Evolutionary conservation across 352 stramenopile species (phyloP).

Genomic region (Globisporangium canariense): DNA sequence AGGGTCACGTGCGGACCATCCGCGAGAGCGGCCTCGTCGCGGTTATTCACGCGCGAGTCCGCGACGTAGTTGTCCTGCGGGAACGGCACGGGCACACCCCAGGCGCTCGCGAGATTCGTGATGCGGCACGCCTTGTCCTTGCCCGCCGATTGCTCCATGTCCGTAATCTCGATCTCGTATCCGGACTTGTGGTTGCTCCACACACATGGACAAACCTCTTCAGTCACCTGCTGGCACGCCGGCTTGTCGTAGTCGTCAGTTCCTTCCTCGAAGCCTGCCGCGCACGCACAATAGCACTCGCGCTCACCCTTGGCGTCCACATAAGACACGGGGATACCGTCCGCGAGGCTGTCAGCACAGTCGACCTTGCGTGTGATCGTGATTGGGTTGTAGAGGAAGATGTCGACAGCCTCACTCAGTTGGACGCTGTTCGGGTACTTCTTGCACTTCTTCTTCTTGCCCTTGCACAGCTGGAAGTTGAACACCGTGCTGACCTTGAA

Average conservation of each 20-base stretch:
- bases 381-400: constrained; percentile 72
- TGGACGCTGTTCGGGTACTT: constrained; percentile 34
- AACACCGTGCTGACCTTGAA: background rate
- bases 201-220: constrained; percentile 37
- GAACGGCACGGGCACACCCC: constrained; percentile 40
- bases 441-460: constrained; percentile 16
- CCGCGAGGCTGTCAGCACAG: constrained; percentile 27
- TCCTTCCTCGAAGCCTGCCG: constrained; percentile 28
- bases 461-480: constrained; percentile 23
- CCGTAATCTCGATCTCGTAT: constrained; percentile 13
- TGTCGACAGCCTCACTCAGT: constrained; percentile 30
- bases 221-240: constrained; percentile 24
- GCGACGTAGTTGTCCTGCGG: constrained; percentile 52
- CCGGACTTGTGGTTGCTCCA: constrained; percentile 33
- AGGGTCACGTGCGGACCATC: constrained; percentile 9
- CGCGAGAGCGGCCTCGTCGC: background rate
- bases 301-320: constrained; percentile 27
- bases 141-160: constrained; percentile 3
- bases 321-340: constrained; percentile 50
- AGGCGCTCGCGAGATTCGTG: constrained; percentile 26
- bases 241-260: constrained; percentile 17
- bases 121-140: constrained; percentile 31
- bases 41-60: constrained; percentile 30
- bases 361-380: constrained; percentile 32
- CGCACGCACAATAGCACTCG: constrained; percentile 60